phyloP scores from a whole-genome alignment of 2,329 filamentous ascomycete species.

The Alternaria tenuissima region DNA sequence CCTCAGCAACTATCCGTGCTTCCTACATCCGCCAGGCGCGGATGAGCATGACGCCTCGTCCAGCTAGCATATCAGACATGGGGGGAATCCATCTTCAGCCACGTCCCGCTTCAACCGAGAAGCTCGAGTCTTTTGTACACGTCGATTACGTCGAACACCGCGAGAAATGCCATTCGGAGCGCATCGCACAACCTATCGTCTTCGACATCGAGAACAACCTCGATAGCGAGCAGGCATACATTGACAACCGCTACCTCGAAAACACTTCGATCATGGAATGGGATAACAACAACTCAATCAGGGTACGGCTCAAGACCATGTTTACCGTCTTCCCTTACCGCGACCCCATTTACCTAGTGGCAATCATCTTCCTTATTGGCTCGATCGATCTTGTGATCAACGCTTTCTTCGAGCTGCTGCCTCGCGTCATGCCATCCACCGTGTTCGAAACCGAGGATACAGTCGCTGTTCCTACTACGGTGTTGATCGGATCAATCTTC shows the following conservation, averaged over 20 bases:
- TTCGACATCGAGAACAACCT: slow-evolving; percentile 11
- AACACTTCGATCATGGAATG: slow-evolving; percentile 4
- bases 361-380: slow-evolving; percentile 34
- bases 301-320: slow-evolving; percentile 19
- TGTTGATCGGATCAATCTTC: slow-evolving; percentile 36
- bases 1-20: slow-evolving; percentile 39
- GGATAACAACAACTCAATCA: slow-evolving; percentile 1
- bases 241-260: slow-evolving; percentile 1
- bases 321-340: slow-evolving; percentile 37
- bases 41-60: slow-evolving; percentile 24
- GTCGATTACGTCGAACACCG: slow-evolving; percentile 34
- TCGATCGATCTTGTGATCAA: slow-evolving; percentile 38
- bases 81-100: slow-evolving; percentile 15
- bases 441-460: slow-evolving; percentile 27
- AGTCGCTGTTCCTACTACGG: slow-evolving; percentile 31
- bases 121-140: slow-evolving; percentile 28
- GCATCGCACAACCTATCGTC: slow-evolving; percentile 1
- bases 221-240: neutral
- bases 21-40: slow-evolving; percentile 37
- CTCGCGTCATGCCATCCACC: slow-evolving; percentile 14
- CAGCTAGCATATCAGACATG: slow-evolving; percentile 5
- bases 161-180: slow-evolving; percentile 30
- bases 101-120: slow-evolving; percentile 28
- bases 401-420: slow-evolving; percentile 39
- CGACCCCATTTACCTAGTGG: slow-evolving; percentile 42